Conservation (phyloP, 208 protist species). For the Wallacemonas sp. region DNA sequence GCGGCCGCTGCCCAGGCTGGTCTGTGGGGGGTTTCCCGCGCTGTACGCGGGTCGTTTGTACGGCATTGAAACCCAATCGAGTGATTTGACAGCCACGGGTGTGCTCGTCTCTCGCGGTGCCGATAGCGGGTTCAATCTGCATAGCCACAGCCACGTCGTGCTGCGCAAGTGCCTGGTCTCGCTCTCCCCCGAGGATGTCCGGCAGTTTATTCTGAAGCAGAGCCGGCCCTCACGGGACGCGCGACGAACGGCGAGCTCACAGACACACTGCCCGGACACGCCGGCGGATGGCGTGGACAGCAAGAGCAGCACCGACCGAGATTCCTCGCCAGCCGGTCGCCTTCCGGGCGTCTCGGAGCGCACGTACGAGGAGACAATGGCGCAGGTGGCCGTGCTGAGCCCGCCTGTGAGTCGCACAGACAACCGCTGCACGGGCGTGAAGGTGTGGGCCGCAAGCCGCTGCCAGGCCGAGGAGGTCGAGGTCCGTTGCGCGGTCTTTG, state of each 20-base stretch:
- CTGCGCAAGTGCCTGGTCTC: constrained; percentile 51
- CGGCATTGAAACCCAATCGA: constrained; percentile 61
- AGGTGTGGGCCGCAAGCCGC: constrained; percentile 65
- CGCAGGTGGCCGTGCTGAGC: constrained; percentile 12
- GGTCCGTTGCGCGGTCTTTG: constrained; percentile 62
- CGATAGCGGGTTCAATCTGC: constrained; percentile 69
- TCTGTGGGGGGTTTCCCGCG: constrained; percentile 47
- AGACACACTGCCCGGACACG: too few relatives aligned
- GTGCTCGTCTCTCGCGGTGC: constrained; percentile 44
- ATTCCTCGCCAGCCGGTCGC: too few relatives aligned
- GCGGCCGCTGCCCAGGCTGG: constrained; percentile 30
- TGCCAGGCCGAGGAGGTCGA: constrained; percentile 50
- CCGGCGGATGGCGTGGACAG: too few relatives aligned
- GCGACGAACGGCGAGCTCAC: neutral
- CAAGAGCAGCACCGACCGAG: too few relatives aligned
- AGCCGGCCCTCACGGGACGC: too few relatives aligned
- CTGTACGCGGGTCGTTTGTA: constrained; percentile 49
- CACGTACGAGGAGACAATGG: neutral
- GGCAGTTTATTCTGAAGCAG: constrained; percentile 22
- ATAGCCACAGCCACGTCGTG: constrained; percentile 40
- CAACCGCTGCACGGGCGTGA: constrained; percentile 49
- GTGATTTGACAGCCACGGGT: constrained; percentile 42
- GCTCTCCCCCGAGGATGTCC: constrained; percentile 27
- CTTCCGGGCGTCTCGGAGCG: neutral
- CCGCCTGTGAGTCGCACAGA: constrained; percentile 1